These are phyloP conservation scores for Tetrahymena malaccensis DNA, from an alignment of 73 alveolate species.

Conservation along the genomic window DNA sequence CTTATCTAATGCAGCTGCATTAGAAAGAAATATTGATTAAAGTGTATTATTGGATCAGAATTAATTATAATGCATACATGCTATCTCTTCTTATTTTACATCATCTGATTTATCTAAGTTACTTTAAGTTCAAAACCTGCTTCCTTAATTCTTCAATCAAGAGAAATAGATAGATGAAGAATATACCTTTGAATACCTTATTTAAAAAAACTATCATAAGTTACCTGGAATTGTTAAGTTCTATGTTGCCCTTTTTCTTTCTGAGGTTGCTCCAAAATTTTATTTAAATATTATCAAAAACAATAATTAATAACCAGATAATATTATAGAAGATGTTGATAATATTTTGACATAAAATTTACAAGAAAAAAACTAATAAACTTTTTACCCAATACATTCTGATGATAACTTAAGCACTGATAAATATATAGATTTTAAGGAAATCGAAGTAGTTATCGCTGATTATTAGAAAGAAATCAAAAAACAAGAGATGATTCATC, in stretches of 20 bases:
- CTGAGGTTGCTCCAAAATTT: neutral
- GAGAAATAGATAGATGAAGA: neutral
- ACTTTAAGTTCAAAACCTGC: neutral
- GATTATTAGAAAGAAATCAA: neutral
- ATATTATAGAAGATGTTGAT: neutral
- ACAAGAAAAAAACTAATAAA: neutral
- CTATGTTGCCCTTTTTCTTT: neutral
- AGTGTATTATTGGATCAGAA: neutral
- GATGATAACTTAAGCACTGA: neutral
- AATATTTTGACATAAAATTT: neutral
- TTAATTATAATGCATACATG: neutral
- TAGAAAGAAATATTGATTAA: neutral
- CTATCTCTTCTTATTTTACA: neutral
- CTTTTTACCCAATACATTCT: neutral
- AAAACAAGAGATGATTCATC: neutral
- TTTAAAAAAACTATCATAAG: neutral
- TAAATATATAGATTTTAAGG: neutral
- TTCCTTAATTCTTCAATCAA: neutral
- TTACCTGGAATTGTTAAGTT: neutral
- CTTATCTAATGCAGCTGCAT: neutral
- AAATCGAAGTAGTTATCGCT: neutral
- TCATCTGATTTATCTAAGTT: neutral
- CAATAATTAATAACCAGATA: neutral
- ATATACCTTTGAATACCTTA: neutral
- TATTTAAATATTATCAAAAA: neutral